Conservation (phyloP, 345 rosid species). For the Turnera subulata region DNA sequence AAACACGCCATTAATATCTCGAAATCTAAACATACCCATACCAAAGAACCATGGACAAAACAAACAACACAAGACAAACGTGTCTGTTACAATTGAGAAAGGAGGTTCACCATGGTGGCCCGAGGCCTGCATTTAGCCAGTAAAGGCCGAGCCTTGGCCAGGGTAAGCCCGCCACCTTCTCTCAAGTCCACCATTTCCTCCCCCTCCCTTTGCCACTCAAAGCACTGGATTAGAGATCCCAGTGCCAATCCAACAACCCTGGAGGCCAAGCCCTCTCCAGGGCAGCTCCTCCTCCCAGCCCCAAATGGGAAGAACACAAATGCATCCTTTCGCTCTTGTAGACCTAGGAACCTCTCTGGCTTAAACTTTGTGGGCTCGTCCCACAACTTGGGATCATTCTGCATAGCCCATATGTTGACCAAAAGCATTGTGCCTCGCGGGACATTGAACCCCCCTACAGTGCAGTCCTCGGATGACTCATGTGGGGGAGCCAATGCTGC, state of each 20-base stretch:
- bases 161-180: constrained; percentile 25
- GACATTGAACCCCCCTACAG: constrained; percentile 20
- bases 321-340: constrained; percentile 1
- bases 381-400: constrained; percentile 27
- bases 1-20: too few species aligned
- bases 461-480: constrained; percentile 29
- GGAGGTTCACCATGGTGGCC: constrained; percentile 9
- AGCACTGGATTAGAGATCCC: constrained; percentile 21
- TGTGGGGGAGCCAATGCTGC: constrained; percentile 20
- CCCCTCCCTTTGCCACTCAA: constrained; percentile 22
- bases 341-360: constrained; percentile 24
- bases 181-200: constrained; percentile 20
- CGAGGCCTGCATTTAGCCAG: constrained; percentile 17
- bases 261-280: constrained; percentile 29
- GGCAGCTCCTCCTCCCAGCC: constrained; percentile 29
- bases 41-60: too few species aligned
- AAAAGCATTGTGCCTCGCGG: constrained; percentile 21
- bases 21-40: too few species aligned
- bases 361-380: constrained; percentile 21
- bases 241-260: constrained; percentile 17
- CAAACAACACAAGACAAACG: too few species aligned
- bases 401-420: constrained; percentile 19
- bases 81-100: neutral
- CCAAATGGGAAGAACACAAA: constrained; percentile 25
- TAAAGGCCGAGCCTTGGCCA: constrained; percentile 24